phyloP scores from a whole-genome alignment of 129 eudicot species.

The Lonicera japonica region DNA sequence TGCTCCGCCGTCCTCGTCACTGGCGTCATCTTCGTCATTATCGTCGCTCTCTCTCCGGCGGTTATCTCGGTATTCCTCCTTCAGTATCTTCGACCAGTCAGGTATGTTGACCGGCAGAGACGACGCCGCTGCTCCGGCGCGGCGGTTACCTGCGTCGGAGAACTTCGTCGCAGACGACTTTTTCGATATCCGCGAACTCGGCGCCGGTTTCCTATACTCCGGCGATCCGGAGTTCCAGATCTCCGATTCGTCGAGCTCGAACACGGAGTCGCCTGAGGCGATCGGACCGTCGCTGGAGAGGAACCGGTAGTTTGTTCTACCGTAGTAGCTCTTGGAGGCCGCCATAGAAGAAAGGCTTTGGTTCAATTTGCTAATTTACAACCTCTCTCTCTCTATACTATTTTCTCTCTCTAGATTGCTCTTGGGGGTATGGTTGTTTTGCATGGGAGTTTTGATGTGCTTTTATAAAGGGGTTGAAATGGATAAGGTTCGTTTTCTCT shows the following conservation, averaged over 20 bases:
- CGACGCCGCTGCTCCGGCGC: constrained; percentile 29
- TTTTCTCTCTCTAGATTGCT: constrained; percentile 11
- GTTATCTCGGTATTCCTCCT: constrained; percentile 43
- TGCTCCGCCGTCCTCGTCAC: constrained; percentile 26
- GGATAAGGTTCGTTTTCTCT: constrained; percentile 43
- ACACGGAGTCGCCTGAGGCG: constrained; percentile 24
- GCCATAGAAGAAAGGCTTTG: constrained; percentile 32
- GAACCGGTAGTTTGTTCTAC: constrained; percentile 46
- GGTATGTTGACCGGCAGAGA: constrained; percentile 72
- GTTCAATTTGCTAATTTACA: too few relatives aligned
- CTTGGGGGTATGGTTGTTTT: constrained; percentile 10
- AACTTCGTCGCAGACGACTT: constrained; percentile 21
- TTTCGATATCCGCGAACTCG: constrained; percentile 33
- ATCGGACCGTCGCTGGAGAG: constrained; percentile 28
- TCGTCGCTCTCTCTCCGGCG: constrained; percentile 38
- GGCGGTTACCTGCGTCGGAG: not conserved
- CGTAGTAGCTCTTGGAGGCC: constrained; percentile 47
- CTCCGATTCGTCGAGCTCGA: constrained; percentile 72
- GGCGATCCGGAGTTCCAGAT: constrained; percentile 63
- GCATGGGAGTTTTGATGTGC: constrained; percentile 15
- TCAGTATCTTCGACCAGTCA: constrained; percentile 71
- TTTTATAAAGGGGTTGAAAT: constrained; percentile 38
- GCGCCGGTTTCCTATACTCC: constrained; percentile 32
- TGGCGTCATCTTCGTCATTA: constrained; percentile 39
- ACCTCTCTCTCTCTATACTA: not conserved